Evolutionary conservation across 495 filamentous ascomycete species (phyloP).

Genomic region (Penicillium silybi): DNA sequence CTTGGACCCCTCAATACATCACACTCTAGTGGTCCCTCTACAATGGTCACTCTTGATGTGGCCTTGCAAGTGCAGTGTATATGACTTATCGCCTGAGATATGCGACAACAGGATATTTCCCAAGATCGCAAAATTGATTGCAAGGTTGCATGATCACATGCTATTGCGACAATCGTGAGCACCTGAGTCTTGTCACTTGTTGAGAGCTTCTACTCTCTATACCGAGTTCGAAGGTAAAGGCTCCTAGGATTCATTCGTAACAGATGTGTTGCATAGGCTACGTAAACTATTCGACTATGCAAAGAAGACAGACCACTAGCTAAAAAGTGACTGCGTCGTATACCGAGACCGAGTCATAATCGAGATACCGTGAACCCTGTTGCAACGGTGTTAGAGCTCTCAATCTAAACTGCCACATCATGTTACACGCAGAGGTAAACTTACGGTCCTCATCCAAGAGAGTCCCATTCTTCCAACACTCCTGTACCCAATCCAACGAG

Average conservation of each 20-base stretch:
- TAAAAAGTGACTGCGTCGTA: background rate
- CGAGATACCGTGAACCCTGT: background rate
- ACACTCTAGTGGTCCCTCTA: too few relatives aligned
- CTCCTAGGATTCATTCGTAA: background rate
- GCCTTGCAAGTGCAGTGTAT: too few relatives aligned
- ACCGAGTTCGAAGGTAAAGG: too few relatives aligned
- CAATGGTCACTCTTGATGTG: too few relatives aligned
- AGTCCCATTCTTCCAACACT: conserved; percentile 76
- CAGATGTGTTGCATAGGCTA: background rate
- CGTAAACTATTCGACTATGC: background rate
- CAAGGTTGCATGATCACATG: too few relatives aligned
- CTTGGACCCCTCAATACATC: too few relatives aligned
- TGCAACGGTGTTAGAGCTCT: background rate
- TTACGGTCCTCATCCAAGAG: conserved; percentile 73
- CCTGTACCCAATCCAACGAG: conserved; percentile 65
- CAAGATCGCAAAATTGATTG: too few relatives aligned
- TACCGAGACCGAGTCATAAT: background rate
- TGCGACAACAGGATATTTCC: too few relatives aligned
- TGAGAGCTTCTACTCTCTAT: too few relatives aligned
- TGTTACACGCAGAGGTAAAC: background rate
- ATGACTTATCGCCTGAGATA: too few relatives aligned
- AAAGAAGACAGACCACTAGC: too few relatives aligned
- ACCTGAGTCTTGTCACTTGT: background rate
- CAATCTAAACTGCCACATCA: background rate
- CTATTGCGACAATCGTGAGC: background rate